phyloP scores from a whole-genome alignment of 768 basidiomycete species.

The Boletus bicolor region DNA sequence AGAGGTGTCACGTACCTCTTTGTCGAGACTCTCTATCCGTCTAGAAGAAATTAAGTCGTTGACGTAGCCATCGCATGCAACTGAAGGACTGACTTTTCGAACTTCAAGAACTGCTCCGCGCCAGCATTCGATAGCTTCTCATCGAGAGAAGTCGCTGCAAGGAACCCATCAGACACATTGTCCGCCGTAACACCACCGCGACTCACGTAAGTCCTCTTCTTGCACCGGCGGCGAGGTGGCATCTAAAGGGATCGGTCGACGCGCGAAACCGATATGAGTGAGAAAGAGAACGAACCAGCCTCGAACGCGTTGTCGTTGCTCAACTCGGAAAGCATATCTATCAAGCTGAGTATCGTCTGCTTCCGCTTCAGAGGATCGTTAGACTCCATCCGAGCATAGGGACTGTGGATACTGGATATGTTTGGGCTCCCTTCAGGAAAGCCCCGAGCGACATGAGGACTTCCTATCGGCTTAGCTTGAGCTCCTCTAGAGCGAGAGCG shows the following conservation, averaged over 20 bases:
- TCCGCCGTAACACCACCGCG: background rate
- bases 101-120: slow-evolving; percentile 45
- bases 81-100: slow-evolving; percentile 39
- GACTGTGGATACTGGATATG: slow-evolving; percentile 22
- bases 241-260: slow-evolving; percentile 17
- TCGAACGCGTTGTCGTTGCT: slow-evolving; percentile 37
- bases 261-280: background rate
- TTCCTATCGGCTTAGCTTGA: slow-evolving; percentile 25
- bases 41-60: slow-evolving; percentile 26
- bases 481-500: slow-evolving; percentile 27
- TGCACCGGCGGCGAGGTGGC: slow-evolving; percentile 30
- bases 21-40: slow-evolving; percentile 46
- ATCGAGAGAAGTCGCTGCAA: slow-evolving; percentile 41
- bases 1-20: slow-evolving; percentile 34
- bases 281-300: slow-evolving; percentile 28
- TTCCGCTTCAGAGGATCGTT: slow-evolving; percentile 36
- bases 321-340: slow-evolving; percentile 47
- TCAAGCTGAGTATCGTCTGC: slow-evolving; percentile 45
- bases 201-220: slow-evolving; percentile 45
- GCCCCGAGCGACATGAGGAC: slow-evolving; percentile 22
- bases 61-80: background rate
- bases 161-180: slow-evolving; percentile 8
- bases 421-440: slow-evolving; percentile 28
- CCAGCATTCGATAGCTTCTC: slow-evolving; percentile 51
- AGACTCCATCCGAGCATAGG: slow-evolving; percentile 30